A percentile compares a stretch with the other conserved stretches of the same genome.
phyloP scores from a whole-genome alignment of 2,329 filamentous ascomycete genomes.

The Ascochyta rabiei region DNA sequence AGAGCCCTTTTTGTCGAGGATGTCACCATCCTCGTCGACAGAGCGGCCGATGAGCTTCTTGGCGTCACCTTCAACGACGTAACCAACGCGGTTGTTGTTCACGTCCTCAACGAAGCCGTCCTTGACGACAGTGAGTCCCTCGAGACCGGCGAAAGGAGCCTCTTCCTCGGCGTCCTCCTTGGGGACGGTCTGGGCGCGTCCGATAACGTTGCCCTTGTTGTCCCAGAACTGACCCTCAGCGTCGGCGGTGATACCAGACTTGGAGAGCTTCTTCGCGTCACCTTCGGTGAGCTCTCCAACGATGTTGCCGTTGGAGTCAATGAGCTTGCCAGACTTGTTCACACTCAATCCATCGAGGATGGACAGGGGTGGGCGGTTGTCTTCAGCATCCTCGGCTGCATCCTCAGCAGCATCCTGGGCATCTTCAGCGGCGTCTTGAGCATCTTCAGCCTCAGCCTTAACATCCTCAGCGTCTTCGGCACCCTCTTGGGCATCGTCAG shows the following conservation, averaged over 20 bases:
- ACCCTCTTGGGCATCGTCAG: conserved; percentile 38
- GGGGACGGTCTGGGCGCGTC: conserved; percentile 55
- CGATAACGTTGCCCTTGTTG: conserved; percentile 60
- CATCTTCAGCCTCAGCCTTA: conserved; percentile 38
- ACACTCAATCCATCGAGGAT: conserved; percentile 56
- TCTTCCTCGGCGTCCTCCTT: conserved; percentile 57
- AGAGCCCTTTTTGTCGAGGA: conserved; percentile 60
- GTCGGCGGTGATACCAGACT: conserved; percentile 53
- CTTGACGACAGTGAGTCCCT: conserved; percentile 57
- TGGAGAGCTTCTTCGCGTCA: conserved; percentile 60
- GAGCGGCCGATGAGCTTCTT: conserved; percentile 58
- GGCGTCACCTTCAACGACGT: conserved; percentile 56
- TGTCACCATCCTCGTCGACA: conserved; percentile 60
- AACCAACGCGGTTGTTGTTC: conserved; percentile 57
- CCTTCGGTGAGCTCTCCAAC: conserved; percentile 58
- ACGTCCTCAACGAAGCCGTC: conserved; percentile 58
- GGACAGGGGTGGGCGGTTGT: conserved; percentile 54
- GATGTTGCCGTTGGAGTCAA: conserved; percentile 54
- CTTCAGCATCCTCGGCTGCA: conserved; percentile 40
- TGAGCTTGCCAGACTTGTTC: conserved; percentile 59
- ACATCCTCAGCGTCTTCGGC: conserved; percentile 42
- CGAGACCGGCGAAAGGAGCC: conserved; percentile 57
- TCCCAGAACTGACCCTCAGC: conserved; percentile 60
- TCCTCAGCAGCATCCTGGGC: conserved; percentile 42
- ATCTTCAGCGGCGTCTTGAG: conserved; percentile 40